Conservation (phyloP, 1,139 yeast species). For the Suhomyces chickasaworum region DNA sequence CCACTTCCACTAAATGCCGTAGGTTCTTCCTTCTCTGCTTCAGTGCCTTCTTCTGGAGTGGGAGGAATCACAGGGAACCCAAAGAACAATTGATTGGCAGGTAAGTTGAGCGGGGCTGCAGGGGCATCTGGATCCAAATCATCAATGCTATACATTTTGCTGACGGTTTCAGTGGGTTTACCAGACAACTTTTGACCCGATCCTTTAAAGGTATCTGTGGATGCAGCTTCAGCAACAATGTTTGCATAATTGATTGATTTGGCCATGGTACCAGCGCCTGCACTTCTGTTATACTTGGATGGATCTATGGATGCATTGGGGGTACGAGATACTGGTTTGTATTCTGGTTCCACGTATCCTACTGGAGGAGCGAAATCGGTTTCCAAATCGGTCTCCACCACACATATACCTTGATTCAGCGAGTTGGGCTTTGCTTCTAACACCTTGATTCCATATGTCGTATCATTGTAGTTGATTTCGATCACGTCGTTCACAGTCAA, state of each 20-base stretch:
- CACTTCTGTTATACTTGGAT: slow-evolving; percentile 39
- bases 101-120: slow-evolving; percentile 72
- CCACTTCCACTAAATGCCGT: slow-evolving; percentile 61
- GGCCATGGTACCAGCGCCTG: slow-evolving; percentile 79
- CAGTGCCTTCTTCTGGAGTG: slow-evolving; percentile 45
- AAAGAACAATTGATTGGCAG: slow-evolving; percentile 86
- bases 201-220: slow-evolving; percentile 50
- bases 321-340: slow-evolving; percentile 37
- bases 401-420: slow-evolving; percentile 71
- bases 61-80: slow-evolving; percentile 90
- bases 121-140: slow-evolving; percentile 56
- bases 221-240: slow-evolving; percentile 47
- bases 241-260: slow-evolving; percentile 68
- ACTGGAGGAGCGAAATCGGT: slow-evolving; percentile 99
- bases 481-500: slow-evolving; percentile 83
- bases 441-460: slow-evolving; percentile 77
- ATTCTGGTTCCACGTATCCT: slow-evolving; percentile 92
- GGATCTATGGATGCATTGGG: slow-evolving; percentile 35
- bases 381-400: slow-evolving; percentile 93
- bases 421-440: slow-evolving; percentile 86
- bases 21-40: slow-evolving; percentile 31
- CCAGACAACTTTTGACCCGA: slow-evolving; percentile 78
- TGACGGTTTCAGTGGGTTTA: slow-evolving; percentile 34
- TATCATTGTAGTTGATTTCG: slow-evolving; percentile 85
- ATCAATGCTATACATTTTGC: slow-evolving; percentile 29